These are phyloP conservation scores for Quercus parvula DNA, from an alignment of 306 rosid species.

Conservation along the genomic window DNA sequence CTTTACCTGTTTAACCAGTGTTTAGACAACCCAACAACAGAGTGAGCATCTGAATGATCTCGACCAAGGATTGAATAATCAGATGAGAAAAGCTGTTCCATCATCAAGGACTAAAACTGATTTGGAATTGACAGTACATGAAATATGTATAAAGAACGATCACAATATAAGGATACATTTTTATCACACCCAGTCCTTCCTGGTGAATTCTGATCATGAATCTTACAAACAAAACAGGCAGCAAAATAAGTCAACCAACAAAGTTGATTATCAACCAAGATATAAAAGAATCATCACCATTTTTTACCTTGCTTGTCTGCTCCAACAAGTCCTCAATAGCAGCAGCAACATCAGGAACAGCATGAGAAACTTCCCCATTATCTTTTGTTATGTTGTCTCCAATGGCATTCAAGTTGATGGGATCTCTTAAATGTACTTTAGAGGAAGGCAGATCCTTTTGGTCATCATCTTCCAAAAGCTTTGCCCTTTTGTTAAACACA, in stretches of 20 bases:
- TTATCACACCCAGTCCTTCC: slow-evolving; percentile 43
- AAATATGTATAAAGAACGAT: background rate
- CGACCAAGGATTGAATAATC: slow-evolving; percentile 54
- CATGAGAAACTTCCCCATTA: slow-evolving; percentile 31
- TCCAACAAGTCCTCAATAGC: slow-evolving; percentile 94
- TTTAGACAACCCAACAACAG: slow-evolving; percentile 61
- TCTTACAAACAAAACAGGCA: slow-evolving; percentile 39
- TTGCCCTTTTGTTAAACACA: slow-evolving; percentile 61
- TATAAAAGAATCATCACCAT: slow-evolving; percentile 23
- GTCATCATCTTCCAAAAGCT: slow-evolving; percentile 53
- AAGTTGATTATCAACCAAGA: slow-evolving; percentile 11
- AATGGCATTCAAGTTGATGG: slow-evolving; percentile 35
- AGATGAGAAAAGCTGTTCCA: slow-evolving; percentile 57
- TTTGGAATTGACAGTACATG: background rate
- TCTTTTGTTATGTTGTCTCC: slow-evolving; percentile 39
- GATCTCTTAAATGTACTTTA: slow-evolving; percentile 26
- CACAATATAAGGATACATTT: slow-evolving; percentile 62
- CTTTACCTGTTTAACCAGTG: slow-evolving; percentile 77
- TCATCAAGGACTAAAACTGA: slow-evolving; percentile 47
- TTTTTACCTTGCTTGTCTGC: slow-evolving; percentile 87
- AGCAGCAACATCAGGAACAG: slow-evolving; percentile 92
- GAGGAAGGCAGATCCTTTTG: slow-evolving; percentile 31
- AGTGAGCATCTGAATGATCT: slow-evolving; percentile 54
- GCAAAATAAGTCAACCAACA: slow-evolving; percentile 26
- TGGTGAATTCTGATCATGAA: slow-evolving; percentile 76